Evolutionary conservation across 2,329 filamentous ascomycete species (phyloP), one percentile per base, ranked within the genome.

Genomic region (Alternaria metachromatica): DNA sequence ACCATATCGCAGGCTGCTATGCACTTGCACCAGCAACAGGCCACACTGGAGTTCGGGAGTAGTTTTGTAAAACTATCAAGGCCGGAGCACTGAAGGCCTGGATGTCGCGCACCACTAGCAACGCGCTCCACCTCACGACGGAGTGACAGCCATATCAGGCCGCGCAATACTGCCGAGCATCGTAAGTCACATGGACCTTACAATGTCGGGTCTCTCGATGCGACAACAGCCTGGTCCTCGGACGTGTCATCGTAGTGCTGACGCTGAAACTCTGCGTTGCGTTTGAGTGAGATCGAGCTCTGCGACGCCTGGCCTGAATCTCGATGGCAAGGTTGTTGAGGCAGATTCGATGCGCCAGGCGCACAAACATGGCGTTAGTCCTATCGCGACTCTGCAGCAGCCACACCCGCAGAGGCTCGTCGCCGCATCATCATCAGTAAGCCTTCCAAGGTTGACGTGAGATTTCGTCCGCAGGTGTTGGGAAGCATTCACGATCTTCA

Each of bases 401-500:
- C 60, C 60, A 58, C 60, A 58, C 37, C 53, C 43, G 54, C 30
- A 45, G 20, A 51, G 25, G 26, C 25, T 55, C 15, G 13, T 53
- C 28, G 26, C 41, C 43, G 56, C 53, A 62, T 51, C 46, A 58
- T 18, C 57, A 45, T 51, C 37, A 45, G n/a, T 41, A 41, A 18
- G 30, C 49, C 20, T 53, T 41, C 37, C 37, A 41, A 18, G 37
- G 9, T 41, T 11, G 5, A 23, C 10, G 20, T 41, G 20, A 53
- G 50, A 46, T 45, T 33, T 49, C 8, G 50, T 49, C 55, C 56
- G 49, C 21, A 41, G 15, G 30, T 12, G 20, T 41, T 53, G 13
- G 49, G 49, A 37, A 11, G 20, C 49, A 28, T 25, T 15, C 20
- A 12, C 30, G 20, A 53, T 53, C 49, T 53, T 25, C 30, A 45